These are phyloP conservation scores for Calonectria naviculata DNA, from an alignment of 2,329 filamentous ascomycete genomes.

Conservation along the genomic window DNA sequence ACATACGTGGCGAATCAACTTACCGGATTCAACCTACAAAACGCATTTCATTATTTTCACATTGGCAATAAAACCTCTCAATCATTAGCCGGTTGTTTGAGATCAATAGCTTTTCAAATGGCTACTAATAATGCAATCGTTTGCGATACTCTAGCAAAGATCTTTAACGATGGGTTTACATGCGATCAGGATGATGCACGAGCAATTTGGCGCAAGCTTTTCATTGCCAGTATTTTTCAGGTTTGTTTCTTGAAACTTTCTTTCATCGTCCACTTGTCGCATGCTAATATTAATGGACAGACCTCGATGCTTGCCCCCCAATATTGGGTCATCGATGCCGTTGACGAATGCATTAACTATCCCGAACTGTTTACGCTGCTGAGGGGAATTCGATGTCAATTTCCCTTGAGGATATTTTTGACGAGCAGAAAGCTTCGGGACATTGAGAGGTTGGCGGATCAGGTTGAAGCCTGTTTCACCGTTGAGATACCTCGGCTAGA, in stretches of 20 bases:
- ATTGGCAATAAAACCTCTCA: constrained; percentile 21
- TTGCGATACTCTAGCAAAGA: constrained; percentile 32
- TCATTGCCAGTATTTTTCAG: constrained; percentile 44
- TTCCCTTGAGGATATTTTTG: constrained; percentile 42
- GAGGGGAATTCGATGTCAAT: constrained; percentile 21
- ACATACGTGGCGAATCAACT: constrained; percentile 10
- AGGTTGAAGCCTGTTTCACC: constrained; percentile 1
- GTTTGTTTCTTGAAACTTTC: not conserved
- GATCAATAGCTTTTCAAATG: constrained; percentile 49
- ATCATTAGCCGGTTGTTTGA: constrained; percentile 26
- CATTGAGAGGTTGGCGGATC: constrained; percentile 8
- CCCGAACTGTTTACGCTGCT: constrained; percentile 40
- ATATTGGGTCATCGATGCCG: constrained; percentile 49
- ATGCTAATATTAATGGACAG: not conserved
- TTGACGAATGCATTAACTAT: constrained; percentile 46
- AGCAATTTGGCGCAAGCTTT: constrained; percentile 47
- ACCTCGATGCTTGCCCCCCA: constrained; percentile 25
- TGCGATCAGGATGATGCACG: constrained; percentile 40
- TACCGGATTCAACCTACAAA: constrained; percentile 14
- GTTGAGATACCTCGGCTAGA: constrained; percentile 32
- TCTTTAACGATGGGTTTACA: constrained; percentile 32
- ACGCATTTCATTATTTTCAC: constrained; percentile 34
- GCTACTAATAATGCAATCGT: constrained; percentile 36
- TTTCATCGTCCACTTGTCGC: too few species aligned
- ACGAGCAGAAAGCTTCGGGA: constrained; percentile 40